Base-by-base conservation (phyloP, 805 yeast genomes). In the Candida peoriensis region DNA sequence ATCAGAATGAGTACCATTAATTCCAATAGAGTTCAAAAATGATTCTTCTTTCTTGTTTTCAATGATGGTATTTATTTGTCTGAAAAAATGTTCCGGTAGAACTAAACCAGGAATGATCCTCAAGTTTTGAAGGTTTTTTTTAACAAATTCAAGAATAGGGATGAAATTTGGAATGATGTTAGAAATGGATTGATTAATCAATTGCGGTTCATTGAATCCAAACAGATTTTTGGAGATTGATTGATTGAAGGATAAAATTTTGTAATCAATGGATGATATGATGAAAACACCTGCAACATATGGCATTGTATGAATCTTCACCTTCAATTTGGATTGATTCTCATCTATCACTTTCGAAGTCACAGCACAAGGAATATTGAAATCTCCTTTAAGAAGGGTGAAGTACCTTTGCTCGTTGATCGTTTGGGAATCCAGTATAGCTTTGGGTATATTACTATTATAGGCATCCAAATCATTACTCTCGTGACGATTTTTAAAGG, bases 21-120 rank as follows among this genome's bases (percentile, higher is more conserved):
- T 66, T 24, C 94, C 95, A 16, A 70, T 65, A 2, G 88, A 80
- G 20, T 69, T 66, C 39, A 82, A 80, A 31, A 76, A 59, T 6
- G 73, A 76, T 17, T 71, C 71, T 31, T 66, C 72, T 20, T 54
- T 46, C n/a, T 55, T 60, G 30, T 54, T 57, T 46, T 43, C 45
- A 23, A 39, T 43, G 38, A 39, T 41, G 38, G 40, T 61, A 44
- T 35, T 70, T 64, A 76, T 68, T 44, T 79, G 78, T 42, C 97
- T 71, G 61, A 90, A 88, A 54, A 83, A 81, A 58, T 88, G 96
- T 57, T 89, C 97, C 0, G 97, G 95, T 10, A 89, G 62, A 0
- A 89, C 96, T 33, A 85, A 60, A 1, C 96, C 96, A 0, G 81
- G 74, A 21, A 60, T 42, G 12, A 68, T 51, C 37, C 54, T 58